A percentile compares a stretch with the other conserved stretches of the same genome.
phyloP scores from a whole-genome alignment of 2,329 filamentous ascomycete species.

The Scedosporium boydii region DNA sequence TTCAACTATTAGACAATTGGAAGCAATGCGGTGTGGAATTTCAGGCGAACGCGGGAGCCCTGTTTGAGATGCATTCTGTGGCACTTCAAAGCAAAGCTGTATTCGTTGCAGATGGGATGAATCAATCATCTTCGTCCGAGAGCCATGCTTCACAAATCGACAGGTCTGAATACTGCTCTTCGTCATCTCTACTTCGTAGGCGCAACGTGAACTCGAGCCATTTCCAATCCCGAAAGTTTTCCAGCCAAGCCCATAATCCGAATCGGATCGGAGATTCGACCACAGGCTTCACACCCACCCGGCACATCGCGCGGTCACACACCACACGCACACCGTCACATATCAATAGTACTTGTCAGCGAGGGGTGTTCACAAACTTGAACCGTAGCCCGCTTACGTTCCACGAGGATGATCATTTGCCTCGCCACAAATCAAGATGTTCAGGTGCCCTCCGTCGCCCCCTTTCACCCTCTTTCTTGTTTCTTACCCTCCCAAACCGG shows the following conservation, averaged over 20 bases:
- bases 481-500: constrained; percentile 1
- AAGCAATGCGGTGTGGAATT: neutral
- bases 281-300: neutral
- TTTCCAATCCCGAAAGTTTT: neutral
- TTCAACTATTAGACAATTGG: neutral
- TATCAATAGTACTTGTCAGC: neutral
- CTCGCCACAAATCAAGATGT: neutral
- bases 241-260: neutral
- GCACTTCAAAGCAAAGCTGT: neutral
- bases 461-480: neutral
- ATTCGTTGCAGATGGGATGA: neutral
- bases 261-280: neutral
- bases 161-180: neutral
- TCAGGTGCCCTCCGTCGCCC: neutral
- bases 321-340: neutral
- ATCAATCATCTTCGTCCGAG: neutral
- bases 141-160: neutral
- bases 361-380: neutral
- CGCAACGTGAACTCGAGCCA: neutral
- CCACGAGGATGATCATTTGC: neutral
- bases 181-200: neutral
- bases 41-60: neutral
- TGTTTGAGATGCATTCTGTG: neutral
- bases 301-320: neutral
- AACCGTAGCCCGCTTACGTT: neutral